Evolutionary conservation across 192 early-diverging fungal species (phyloP).

Genomic region (Backusella luteola): DNA sequence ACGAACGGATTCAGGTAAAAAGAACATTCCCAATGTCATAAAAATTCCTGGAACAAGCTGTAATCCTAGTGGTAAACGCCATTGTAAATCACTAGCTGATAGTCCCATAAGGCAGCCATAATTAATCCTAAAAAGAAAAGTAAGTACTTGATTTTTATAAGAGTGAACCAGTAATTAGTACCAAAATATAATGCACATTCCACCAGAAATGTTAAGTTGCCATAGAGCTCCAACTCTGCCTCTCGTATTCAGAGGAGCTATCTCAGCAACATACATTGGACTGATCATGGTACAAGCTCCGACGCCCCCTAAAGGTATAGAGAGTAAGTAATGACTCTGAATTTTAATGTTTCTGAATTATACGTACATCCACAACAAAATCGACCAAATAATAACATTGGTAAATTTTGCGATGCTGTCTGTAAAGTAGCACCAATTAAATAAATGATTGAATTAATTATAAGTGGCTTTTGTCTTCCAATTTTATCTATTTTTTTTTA

Average conservation of each 20-base stretch:
- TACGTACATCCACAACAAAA: background rate
- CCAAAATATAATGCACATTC: slow-evolving; percentile 4
- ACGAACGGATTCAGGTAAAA: slow-evolving; percentile 11
- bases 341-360: background rate
- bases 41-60: slow-evolving; percentile 19
- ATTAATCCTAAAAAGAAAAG: background rate
- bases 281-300: slow-evolving; percentile 2
- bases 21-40: slow-evolving; percentile 7
- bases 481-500: slow-evolving; percentile 3
- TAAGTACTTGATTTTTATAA: background rate
- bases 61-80: slow-evolving; percentile 18
- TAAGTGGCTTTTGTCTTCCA: slow-evolving; percentile 4
- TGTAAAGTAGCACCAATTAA: slow-evolving; percentile 4
- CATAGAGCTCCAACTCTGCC: slow-evolving; percentile 13
- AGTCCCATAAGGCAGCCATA: slow-evolving; percentile 5
- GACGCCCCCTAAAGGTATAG: background rate
- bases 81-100: slow-evolving; percentile 9
- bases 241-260: background rate
- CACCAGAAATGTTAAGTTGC: slow-evolving; percentile 11
- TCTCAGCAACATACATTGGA: slow-evolving; percentile 12
- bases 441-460: background rate
- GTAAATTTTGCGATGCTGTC: background rate
- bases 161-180: background rate
- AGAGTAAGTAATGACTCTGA: background rate
- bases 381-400: slow-evolving; percentile 8